Evolutionary conservation across 306 rosid species (phyloP), one percentile per base, ranked within the genome.

Genomic region (Rosa lucieae): DNA sequence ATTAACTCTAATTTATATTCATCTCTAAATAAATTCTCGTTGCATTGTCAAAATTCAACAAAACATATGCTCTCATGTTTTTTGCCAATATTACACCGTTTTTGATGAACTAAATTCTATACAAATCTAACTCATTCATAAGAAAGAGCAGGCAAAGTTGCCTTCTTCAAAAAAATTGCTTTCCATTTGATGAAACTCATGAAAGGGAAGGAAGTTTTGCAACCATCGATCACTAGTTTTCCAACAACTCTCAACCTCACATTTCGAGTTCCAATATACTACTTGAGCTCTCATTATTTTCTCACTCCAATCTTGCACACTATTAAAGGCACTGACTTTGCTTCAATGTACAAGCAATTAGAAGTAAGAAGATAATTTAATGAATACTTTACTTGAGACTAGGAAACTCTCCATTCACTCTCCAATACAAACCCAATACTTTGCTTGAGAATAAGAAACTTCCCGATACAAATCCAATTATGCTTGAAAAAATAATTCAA

Each of bases 231-330:
- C 56, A 51, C 56, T 13, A 51, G 56, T 51, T 51, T 51, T 51
- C 56, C 23, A 20, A 56, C 63, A 56, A 56, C 63, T 56, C 63
- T 56, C 63, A 56, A 20, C 32, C 63, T 56, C 63, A n/a, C 63
- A 56, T 56, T n/a, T 32, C 11, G 4, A 56, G 21, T 56, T 56
- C 63, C 32, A n/a, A 56, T 56, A 56, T 56, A 56, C 63, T 56
- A n/a, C 62, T 51, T 14, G 17, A 51, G n/a, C 56, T 51, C 56
- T 51, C 51, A 47, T 47, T 47, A 15, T 51, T 51, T 51, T 17
- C 56, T 56, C 32, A 56, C 29, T 56, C 63, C 26, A n/a, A 56
- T 56, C 63, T 56, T 56, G 63, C 63, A 56, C 13, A n/a, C 63
- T n/a, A n/a, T 18, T 8, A n/a, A 56, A 56, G 63, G 32, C 63